phyloP scores from a whole-genome alignment of 345 rosid genomes.

The Eucalyptus guilfoylei region DNA sequence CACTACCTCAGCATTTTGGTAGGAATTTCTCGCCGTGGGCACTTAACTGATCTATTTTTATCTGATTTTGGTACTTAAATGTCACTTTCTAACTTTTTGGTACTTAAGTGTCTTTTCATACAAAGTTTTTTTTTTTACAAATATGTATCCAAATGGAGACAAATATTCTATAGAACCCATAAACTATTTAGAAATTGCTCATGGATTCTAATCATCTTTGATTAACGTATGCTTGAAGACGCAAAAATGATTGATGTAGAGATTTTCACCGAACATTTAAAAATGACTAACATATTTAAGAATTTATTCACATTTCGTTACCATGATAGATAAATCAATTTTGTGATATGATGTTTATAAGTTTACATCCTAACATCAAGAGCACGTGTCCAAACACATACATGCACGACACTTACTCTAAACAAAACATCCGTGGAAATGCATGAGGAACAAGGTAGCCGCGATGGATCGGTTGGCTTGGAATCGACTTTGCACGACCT shows the following conservation, averaged over 20 bases:
- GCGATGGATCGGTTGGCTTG: slow-evolving; percentile 25
- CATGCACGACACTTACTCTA: slow-evolving; percentile 16
- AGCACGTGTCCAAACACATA: not conserved
- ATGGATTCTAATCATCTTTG: too few species aligned
- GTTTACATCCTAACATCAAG: not conserved
- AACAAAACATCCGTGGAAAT: slow-evolving; percentile 74
- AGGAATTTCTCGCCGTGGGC: rapidly evolving
- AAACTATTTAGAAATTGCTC: too few species aligned
- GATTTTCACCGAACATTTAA: not conserved
- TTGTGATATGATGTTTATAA: too few species aligned
- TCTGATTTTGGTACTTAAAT: too few species aligned
- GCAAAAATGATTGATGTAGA: not conserved
- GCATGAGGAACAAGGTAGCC: slow-evolving; percentile 74
- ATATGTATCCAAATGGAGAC: too few species aligned
- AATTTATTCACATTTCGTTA: not conserved
- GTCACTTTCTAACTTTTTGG: rapidly evolving
- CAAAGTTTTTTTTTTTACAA: too few species aligned
- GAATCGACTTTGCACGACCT: slow-evolving; percentile 23
- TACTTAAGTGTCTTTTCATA: too few species aligned
- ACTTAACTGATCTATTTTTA: too few species aligned
- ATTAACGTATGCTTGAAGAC: too few species aligned
- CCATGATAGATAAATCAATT: not conserved
- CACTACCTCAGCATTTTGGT: rapidly evolving
- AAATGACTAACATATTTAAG: not conserved
- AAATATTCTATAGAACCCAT: too few species aligned